Evolutionary conservation across 495 filamentous ascomycete genomes (phyloP), one percentile per base, ranked within the genome.

Genomic region (Neurospora africana): DNA sequence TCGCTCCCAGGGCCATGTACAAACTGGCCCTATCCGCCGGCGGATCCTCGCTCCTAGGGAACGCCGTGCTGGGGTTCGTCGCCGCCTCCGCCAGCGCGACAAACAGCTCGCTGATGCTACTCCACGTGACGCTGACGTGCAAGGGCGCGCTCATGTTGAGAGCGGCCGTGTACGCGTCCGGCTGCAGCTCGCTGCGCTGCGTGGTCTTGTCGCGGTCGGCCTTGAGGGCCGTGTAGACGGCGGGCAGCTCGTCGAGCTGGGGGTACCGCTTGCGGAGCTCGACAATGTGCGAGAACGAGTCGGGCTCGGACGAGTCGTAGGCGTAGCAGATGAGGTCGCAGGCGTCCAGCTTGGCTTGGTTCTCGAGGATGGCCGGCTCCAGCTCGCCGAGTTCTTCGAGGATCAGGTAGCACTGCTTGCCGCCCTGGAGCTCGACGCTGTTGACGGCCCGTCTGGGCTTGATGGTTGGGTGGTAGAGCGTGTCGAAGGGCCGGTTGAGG

Each of bases 321-420:
- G 93, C 91, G 81, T 97, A 99, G 76, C 93, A 95, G 37, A 98
- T 86, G 35, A 98, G 87, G 80, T 99, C 95, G 81, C 94, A 97
- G 4, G 92, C 89, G 78, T 96, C 92, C n/a, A 99, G 84, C 79
- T 95, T 97, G 37, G 89, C 88, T 76, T 91, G 88, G 82, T 99
- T 98, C 69, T 98, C 95, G 1, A 99, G 83, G 68, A 98, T 92
- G 27, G 95, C 94, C 0, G 93, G 92, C 76, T 98, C 95, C 44
- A 97, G 84, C 79, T 98, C 93, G n/a, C 96, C 96, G 3, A 98
- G 89, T 78, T 99, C 95, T 76, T 96, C 92, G 69, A 98, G 84
- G 72, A 99, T 98, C 30, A 99, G 86, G 77, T 98, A 98, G 81
- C 93, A 97, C 80, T 99, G 96, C 76, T 97, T 97, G 33, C 95